phyloP scores from a whole-genome alignment of 345 rosid genomes.

The Gossypium turneri region DNA sequence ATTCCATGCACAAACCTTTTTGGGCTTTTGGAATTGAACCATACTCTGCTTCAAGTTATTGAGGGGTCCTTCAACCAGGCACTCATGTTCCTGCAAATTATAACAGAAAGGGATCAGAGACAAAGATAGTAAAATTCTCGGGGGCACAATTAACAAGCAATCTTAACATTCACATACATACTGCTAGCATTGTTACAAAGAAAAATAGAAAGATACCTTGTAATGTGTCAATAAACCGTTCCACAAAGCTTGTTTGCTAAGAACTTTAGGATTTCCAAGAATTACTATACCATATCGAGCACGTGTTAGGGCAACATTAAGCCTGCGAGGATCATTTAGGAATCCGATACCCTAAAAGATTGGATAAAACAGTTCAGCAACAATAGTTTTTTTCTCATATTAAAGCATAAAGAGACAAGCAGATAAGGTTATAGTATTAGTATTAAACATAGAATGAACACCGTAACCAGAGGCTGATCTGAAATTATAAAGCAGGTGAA shows the following conservation, averaged over 20 bases:
- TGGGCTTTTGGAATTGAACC: constrained; percentile 98
- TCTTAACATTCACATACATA: background rate
- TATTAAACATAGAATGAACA: background rate
- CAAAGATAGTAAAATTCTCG: background rate
- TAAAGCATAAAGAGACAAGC: background rate
- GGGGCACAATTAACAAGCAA: background rate
- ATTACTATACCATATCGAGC: constrained; percentile 98
- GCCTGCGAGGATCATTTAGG: constrained; percentile 98
- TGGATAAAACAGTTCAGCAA: constrained; percentile 13
- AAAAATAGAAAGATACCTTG: constrained; percentile 48
- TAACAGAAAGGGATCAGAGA: background rate
- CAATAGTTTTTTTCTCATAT: background rate
- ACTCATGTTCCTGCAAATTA: constrained; percentile 74
- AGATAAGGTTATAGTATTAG: background rate
- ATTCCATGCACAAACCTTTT: constrained; percentile 52
- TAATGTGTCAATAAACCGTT: constrained; percentile 92
- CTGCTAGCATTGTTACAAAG: background rate
- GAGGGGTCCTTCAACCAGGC: constrained; percentile 98
- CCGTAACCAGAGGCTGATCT: background rate
- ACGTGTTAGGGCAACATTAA: constrained; percentile 96
- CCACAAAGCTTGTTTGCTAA: constrained; percentile 98
- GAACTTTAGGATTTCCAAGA: constrained; percentile 96
- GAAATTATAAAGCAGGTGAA: background rate
- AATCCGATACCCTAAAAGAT: constrained; percentile 91
- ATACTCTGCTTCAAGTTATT: constrained; percentile 98